These are phyloP conservation scores for Clohesyomyces aquaticus DNA, from an alignment of 495 filamentous ascomycete species.

Conservation along the genomic window DNA sequence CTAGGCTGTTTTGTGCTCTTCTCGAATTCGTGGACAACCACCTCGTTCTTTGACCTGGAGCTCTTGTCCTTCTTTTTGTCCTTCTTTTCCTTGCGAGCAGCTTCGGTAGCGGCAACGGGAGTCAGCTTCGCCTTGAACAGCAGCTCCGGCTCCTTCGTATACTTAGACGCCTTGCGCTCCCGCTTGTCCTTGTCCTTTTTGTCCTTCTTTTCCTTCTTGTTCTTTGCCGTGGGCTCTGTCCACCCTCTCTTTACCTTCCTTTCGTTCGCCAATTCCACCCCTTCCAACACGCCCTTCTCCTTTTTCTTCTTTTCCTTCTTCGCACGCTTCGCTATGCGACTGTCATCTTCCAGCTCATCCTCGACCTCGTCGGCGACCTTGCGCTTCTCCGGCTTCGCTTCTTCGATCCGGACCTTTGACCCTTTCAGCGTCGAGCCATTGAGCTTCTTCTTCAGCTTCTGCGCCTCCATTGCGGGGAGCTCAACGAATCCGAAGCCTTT, in stretches of 20 bases:
- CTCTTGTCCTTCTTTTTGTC: conserved; percentile 53
- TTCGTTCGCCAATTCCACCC: conserved; percentile 70
- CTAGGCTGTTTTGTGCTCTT: conserved; percentile 76
- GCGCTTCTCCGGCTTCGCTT: conserved; percentile 64
- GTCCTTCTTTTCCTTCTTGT: conserved; percentile 51
- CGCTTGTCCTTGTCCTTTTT: conserved; percentile 40
- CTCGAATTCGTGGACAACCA: conserved; percentile 78
- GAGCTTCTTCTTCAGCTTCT: conserved; percentile 89
- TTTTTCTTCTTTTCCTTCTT: conserved; percentile 64
- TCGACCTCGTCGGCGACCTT: conserved; percentile 36
- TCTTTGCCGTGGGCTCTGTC: conserved; percentile 66
- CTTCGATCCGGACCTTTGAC: conserved; percentile 79
- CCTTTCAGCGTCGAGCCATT: conserved; percentile 86
- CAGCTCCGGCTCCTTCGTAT: conserved; percentile 75
- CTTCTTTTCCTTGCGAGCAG: conserved; percentile 47
- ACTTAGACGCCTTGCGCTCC: conserved; percentile 75
- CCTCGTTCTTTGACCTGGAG: conserved; percentile 48
- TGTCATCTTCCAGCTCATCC: conserved; percentile 44
- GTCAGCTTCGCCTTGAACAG: conserved; percentile 83
- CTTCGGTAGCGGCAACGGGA: conserved; percentile 53
- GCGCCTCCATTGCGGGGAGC: conserved; percentile 75
- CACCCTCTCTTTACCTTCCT: conserved; percentile 88
- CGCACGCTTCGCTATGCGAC: conserved; percentile 47
- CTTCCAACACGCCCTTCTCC: conserved; percentile 65
- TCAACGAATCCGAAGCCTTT: conserved; percentile 87